Evolutionary conservation across 371 early-diverging fungal species (phyloP), one percentile per base, ranked within the genome.

Genomic region (Smittium mucronatum): DNA sequence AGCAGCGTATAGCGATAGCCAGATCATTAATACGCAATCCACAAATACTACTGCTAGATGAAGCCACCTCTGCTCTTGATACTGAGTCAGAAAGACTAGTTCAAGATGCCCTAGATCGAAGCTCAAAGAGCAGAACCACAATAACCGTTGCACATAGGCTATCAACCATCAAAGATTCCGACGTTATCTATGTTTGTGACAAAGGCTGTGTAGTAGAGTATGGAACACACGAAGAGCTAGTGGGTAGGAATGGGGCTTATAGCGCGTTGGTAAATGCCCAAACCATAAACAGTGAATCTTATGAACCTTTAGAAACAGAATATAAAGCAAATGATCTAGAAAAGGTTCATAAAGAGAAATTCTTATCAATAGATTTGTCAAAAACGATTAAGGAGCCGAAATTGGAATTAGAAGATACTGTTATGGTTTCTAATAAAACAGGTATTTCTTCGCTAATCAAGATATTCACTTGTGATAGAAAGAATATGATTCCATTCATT

Each of bases 11-110:
- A 32, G 86, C 89, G 21, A 87, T 93, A 75, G 95, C 95, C 11
- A 86, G 97, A 59, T 90, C 95, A 21, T 78, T 97, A 72, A 85
- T 97, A 74, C 87, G 89, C 68, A 86, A 93, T 70, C 94, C 94
- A 31, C 83, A 81, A 68, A 85, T 97, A 5, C 77, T 97, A 59
- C 76, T 98, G 28, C 77, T 98, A 35, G 99, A 99, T 73, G 99
- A 99, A 75, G 95, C 99, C 0, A 98, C 99, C 0, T 89, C 91
- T 0, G 95, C 97, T 1, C 75, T 99, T 61, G 97, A 98, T 79
- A 84, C 89, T 28, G 87, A 91, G 64, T 87, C 89, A 26, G 99
- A 99, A 78, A 88, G 88, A 68, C 78, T 92, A 26, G 93, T 99
- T 1, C 94, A 98, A 73, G 86, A 86, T 60, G 96, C 94, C 0